Base-by-base conservation (phyloP, 208 protist genomes). In the Acanthamoeba rhysodes region DNA sequence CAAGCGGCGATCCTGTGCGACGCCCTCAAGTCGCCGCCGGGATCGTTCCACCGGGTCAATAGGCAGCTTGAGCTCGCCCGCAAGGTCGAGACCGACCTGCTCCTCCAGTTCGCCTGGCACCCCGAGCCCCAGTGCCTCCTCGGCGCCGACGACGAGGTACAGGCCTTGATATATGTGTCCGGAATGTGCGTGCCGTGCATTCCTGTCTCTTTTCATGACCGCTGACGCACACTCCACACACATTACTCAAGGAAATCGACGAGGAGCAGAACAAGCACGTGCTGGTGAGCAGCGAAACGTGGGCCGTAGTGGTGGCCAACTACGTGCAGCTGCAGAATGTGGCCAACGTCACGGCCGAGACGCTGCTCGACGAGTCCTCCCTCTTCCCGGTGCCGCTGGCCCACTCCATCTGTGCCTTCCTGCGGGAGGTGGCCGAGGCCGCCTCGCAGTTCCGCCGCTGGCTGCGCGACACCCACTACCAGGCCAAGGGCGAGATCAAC, bases 331-430 rank as follows among this genome's bases (percentile, higher is more conserved):
- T 93, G 87, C 87, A 93, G 66, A 12, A 74, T 32, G 37, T 93
- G 9, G 87, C 66, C 87, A 93, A 93, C 66, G 66, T 74, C 41
- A 93, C 87, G 29, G 87, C 87, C 9, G 87, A 93, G 50, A 50
- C 57, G 32, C 41, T 93, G 20, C 66, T 93, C 34, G 87, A 93
- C 27, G 41, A 41, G 32, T 34, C 87, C n/a, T 93, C 87, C 27
- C 50, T 93, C 34, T 93, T 93, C 87, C 87, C 87, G 9, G 41
- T 78, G 41, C 87, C 87, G 6, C 57, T 93, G 12, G 87, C 59
- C 3, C 66, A 74, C 62, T 93, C 87, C 66, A 93, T 93, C 37
- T 93, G 87, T 59, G 32, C 87, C 87, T 93, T 93, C 29, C 66
- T 93, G 57, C 29, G 66, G 29, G 87, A 93, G 57, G 87, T 93